Base-by-base conservation (phyloP, 108 stramenopile genomes). In the Craspedostauros australis region DNA sequence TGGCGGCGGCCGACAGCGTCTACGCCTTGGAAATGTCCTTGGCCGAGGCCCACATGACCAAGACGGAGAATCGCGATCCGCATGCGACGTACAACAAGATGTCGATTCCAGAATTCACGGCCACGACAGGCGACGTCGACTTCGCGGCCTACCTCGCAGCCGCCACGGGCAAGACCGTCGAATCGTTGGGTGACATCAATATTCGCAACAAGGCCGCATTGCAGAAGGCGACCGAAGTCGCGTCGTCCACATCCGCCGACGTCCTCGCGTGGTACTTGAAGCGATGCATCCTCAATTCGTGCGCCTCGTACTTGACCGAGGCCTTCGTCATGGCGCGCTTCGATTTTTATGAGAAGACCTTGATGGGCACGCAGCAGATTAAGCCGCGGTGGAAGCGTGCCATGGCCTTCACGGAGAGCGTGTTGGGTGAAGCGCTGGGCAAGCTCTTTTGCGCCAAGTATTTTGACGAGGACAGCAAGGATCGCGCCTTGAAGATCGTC, bases 371-470 rank as follows among this genome's bases (percentile, higher is more conserved):
- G 16, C 39, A 79, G 26, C 76, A 77, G 56, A 68, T 83, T 41
- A 86, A 86, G 44, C 77, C 81, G 14, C 61, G 83, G n/a, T 86
- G 85, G 90, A 87, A 91, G 33, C 75, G 85, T 20, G 72, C 77
- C 25, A 82, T 91, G 85, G 74, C 67, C 11, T 75, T 75, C 50
- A 80, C 86, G 3, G 85, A 91, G 40, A 37, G 11, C 12, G 80
- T 79, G 15, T 51, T 91, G 37, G 90, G 84, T 20, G 85, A 86
- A 62, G 82, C 80, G 3, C 51, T 91, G 50, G 90, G 90, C 4
- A 68, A 91, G 42, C 32, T 91, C 6, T 91, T 84, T 57, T 82
- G 81, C 46, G 67, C 72, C 25, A 66, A 73, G 45, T 76, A 82
- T 50, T 91, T 91, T 62, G 78, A 78, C 41, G 81, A 78, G 28